These are phyloP conservation scores for Leccinum obscurum DNA, from an alignment of 768 basidiomycete species.

Conservation along the genomic window DNA sequence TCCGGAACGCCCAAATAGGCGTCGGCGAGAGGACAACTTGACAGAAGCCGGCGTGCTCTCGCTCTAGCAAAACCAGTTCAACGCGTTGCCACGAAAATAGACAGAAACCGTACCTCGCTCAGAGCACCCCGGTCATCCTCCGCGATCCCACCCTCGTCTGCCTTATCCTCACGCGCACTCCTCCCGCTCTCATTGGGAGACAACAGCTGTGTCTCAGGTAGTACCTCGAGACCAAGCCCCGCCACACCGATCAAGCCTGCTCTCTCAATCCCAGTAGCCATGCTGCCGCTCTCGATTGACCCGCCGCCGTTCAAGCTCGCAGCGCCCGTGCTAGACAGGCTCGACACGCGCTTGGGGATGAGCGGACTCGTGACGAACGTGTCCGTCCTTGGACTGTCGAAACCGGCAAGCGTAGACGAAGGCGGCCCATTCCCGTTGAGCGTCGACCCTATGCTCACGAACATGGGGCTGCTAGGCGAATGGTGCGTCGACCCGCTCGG, in stretches of 20 bases:
- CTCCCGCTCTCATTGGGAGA: slow-evolving; percentile 67
- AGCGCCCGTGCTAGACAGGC: slow-evolving; percentile 27
- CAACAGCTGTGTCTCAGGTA: slow-evolving; percentile 52
- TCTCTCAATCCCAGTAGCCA: slow-evolving; percentile 22
- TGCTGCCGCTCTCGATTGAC: slow-evolving; percentile 19
- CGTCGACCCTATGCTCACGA: slow-evolving; percentile 33
- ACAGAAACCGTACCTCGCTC: slow-evolving; percentile 59
- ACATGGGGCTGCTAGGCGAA: slow-evolving; percentile 44
- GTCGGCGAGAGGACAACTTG: slow-evolving; percentile 42
- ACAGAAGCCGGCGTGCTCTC: slow-evolving; percentile 43
- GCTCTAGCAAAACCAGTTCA: slow-evolving; percentile 37
- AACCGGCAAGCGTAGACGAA: slow-evolving; percentile 27
- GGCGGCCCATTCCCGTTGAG: slow-evolving; percentile 18
- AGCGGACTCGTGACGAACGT: slow-evolving; percentile 15
- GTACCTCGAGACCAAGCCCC: slow-evolving; percentile 28
- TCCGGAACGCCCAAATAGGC: slow-evolving; percentile 63
- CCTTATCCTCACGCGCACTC: slow-evolving; percentile 35
- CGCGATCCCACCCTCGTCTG: slow-evolving; percentile 25
- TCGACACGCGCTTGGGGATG: slow-evolving; percentile 26
- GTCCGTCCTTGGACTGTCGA: slow-evolving; percentile 35
- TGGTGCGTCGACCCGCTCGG: slow-evolving; percentile 43
- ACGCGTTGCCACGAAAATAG: slow-evolving; percentile 1
- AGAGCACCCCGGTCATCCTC: slow-evolving; percentile 56
- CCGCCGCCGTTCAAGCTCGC: slow-evolving; percentile 27
- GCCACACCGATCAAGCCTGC: slow-evolving; percentile 20